Evolutionary conservation across 2,329 filamentous ascomycete genomes (phyloP).

Genomic region (Xylaria sp.): DNA sequence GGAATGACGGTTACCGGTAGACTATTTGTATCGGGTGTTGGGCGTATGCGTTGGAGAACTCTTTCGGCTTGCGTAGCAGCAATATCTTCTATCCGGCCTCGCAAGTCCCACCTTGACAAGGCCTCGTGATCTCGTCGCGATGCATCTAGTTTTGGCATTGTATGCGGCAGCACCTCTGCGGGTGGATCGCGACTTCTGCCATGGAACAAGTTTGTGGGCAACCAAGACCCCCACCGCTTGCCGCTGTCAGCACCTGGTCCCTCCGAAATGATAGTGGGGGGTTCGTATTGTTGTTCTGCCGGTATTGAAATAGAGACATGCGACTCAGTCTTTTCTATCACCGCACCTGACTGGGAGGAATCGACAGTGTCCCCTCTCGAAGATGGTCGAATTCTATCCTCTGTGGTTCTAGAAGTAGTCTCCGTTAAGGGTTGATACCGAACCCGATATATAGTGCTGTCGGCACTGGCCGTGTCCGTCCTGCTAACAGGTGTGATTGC

Average conservation of each 20-base stretch:
- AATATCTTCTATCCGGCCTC: constrained; percentile 64
- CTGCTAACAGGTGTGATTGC: constrained; percentile 64
- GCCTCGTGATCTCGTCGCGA: constrained; percentile 37
- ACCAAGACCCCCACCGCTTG: constrained; percentile 29
- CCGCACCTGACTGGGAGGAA: constrained; percentile 31
- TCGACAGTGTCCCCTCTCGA: constrained; percentile 45
- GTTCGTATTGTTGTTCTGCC: constrained; percentile 18
- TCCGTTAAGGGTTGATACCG: constrained; percentile 65
- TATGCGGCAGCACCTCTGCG: constrained; percentile 43
- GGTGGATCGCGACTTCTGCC: constrained; percentile 36
- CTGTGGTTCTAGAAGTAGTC: constrained; percentile 53
- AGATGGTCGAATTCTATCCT: constrained; percentile 43
- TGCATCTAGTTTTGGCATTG: constrained; percentile 34
- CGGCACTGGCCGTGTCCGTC: constrained; percentile 67
- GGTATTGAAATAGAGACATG: constrained; percentile 8
- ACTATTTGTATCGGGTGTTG: constrained; percentile 59
- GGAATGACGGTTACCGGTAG: constrained; percentile 67
- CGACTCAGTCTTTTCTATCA: constrained; percentile 25
- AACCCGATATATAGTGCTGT: constrained; percentile 68
- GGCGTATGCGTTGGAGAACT: constrained; percentile 60
- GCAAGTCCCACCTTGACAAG: constrained; percentile 59
- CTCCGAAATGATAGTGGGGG: constrained; percentile 5
- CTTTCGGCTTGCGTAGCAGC: constrained; percentile 65
- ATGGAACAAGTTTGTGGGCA: constrained; percentile 34
- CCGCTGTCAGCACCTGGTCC: constrained; percentile 16